Evolutionary conservation across 2,329 filamentous ascomycete species (phyloP).

Genomic region (Hypoxylon sp.): DNA sequence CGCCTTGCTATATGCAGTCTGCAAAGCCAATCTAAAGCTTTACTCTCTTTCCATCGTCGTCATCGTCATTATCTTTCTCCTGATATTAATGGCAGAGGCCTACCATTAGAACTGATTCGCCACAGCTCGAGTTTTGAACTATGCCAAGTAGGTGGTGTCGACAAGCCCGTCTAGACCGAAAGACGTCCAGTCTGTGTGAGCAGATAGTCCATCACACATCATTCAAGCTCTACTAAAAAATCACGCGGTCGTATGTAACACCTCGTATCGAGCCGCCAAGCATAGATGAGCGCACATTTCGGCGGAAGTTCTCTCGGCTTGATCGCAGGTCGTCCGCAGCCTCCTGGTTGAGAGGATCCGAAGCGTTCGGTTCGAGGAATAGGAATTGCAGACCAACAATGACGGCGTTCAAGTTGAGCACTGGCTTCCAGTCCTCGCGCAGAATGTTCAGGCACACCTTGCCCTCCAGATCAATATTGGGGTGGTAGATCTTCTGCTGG

Average conservation of each 20-base stretch:
- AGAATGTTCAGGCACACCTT: conserved; percentile 99
- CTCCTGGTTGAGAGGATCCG: conserved; percentile 98
- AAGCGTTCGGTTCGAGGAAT: conserved; percentile 97
- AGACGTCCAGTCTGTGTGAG: not conserved
- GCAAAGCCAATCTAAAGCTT: conserved; percentile 22
- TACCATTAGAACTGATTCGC: not conserved
- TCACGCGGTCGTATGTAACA: conserved; percentile 81
- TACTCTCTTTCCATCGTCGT: conserved; percentile 1
- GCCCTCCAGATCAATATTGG: conserved; percentile 97
- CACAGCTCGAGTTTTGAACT: not conserved
- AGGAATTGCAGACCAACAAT: conserved; percentile 96
- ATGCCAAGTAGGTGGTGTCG: not conserved
- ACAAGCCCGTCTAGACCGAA: not conserved
- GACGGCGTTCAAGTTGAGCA: conserved; percentile 95
- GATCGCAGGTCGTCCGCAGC: conserved; percentile 91
- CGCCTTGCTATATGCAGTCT: conserved; percentile 39
- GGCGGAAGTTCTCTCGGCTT: conserved; percentile 90
- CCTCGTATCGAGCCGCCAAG: conserved; percentile 82
- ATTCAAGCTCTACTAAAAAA: conserved; percentile 69
- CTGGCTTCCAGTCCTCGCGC: conserved; percentile 98
- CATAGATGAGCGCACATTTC: conserved; percentile 90
- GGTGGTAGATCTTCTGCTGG: conserved; percentile 98
- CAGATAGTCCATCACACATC: not conserved
- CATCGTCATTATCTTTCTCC: conserved; percentile 2
- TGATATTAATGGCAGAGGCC: not conserved